Conservation (phyloP, 139 green algal species). For the Ettlia oleoabundans region DNA sequence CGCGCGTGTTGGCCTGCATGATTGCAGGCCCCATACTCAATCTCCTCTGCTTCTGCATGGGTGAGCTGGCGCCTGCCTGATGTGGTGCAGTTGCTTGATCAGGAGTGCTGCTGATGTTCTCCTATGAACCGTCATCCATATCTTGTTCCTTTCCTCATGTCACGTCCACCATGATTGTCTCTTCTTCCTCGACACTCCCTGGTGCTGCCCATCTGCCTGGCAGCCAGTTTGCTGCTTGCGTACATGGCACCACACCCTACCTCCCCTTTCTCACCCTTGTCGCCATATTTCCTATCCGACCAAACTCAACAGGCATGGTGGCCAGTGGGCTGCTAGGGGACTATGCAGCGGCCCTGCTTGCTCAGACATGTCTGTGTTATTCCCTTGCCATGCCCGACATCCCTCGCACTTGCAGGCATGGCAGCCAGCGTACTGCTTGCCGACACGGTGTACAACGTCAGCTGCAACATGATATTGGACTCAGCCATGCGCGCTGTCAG, state of each 20-base stretch:
- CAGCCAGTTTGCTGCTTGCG: slow-evolving; percentile 86
- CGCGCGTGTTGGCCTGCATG: slow-evolving; percentile 92
- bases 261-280: too few relatives aligned
- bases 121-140: too few relatives aligned
- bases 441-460: slow-evolving; percentile 92
- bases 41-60: slow-evolving; percentile 97
- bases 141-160: too few relatives aligned
- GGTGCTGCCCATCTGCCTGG: slow-evolving; percentile 74
- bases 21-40: slow-evolving; percentile 93
- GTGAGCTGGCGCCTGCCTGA: slow-evolving; percentile 37
- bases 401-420: slow-evolving; percentile 72
- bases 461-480: slow-evolving; percentile 96
- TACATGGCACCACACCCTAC: too few relatives aligned
- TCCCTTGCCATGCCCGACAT: too few relatives aligned
- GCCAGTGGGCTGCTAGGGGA: too few relatives aligned
- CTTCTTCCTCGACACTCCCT: background rate
- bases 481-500: slow-evolving; percentile 81
- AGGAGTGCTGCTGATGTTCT: too few relatives aligned
- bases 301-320: too few relatives aligned
- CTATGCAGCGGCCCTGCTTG: too few relatives aligned
- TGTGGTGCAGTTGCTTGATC: background rate
- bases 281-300: too few relatives aligned
- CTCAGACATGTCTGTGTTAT: too few relatives aligned
- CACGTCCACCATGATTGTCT: background rate
- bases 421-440: slow-evolving; percentile 89